phyloP scores from a whole-genome alignment of 2,329 filamentous ascomycete genomes.

The Lecanoromycetidae sp. region DNA sequence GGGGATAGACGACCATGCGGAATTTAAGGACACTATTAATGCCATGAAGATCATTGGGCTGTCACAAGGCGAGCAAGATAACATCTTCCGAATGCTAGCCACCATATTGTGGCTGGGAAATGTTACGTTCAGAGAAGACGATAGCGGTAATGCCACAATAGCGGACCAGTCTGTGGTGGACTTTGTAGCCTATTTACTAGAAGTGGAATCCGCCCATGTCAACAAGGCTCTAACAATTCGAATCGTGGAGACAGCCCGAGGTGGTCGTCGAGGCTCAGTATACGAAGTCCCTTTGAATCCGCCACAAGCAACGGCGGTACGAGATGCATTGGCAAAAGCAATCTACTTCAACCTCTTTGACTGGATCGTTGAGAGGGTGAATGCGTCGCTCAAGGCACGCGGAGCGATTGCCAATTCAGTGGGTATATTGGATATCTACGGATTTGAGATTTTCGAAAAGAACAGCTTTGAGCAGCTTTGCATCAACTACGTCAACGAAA shows the following conservation, averaged over 20 bases:
- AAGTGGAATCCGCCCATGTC: slow-evolving; percentile 69
- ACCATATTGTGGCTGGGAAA: slow-evolving; percentile 92
- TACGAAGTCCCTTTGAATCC: slow-evolving; percentile 73
- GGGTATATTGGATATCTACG: slow-evolving; percentile 96
- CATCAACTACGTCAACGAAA: slow-evolving; percentile 99
- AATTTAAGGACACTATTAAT: slow-evolving; percentile 80
- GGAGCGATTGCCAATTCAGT: slow-evolving; percentile 70
- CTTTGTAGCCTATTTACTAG: slow-evolving; percentile 85
- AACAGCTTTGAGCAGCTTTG: slow-evolving; percentile 98
- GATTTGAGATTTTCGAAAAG: slow-evolving; percentile 98
- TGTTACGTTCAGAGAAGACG: slow-evolving; percentile 78
- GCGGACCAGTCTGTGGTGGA: slow-evolving; percentile 83
- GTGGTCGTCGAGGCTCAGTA: slow-evolving; percentile 52
- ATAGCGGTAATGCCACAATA: slow-evolving; percentile 77
- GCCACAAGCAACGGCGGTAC: slow-evolving; percentile 71
- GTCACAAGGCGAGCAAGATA: slow-evolving; percentile 76
- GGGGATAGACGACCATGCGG: slow-evolving; percentile 81
- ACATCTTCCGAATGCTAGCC: slow-evolving; percentile 90
- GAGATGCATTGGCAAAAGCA: slow-evolving; percentile 86
- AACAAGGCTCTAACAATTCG: slow-evolving; percentile 82
- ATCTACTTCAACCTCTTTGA: slow-evolving; percentile 97
- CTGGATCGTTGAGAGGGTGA: slow-evolving; percentile 92
- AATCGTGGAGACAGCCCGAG: slow-evolving; percentile 61
- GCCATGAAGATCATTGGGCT: slow-evolving; percentile 94
- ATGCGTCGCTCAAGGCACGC: slow-evolving; percentile 70